These are phyloP conservation scores for Clavariopsis aquatica DNA, from an alignment of 495 filamentous ascomycete genomes.

Conservation along the genomic window DNA sequence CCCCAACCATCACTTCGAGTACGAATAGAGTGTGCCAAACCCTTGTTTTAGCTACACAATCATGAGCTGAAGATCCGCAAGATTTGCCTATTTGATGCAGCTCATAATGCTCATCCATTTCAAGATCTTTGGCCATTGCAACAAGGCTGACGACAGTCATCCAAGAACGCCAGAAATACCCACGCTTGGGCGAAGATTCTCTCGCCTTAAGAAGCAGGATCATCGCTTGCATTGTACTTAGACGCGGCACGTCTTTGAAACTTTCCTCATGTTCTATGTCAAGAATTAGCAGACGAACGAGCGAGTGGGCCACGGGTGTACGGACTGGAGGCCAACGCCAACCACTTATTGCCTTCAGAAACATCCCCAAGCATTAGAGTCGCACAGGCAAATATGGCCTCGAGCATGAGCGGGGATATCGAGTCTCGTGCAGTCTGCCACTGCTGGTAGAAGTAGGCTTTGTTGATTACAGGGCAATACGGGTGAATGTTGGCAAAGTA, in stretches of 20 bases:
- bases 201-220: constrained; percentile 87
- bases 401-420: constrained; percentile 88
- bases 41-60: constrained; percentile 80
- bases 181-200: constrained; percentile 86
- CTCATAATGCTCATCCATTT: constrained; percentile 82
- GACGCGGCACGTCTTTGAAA: constrained; percentile 89
- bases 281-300: constrained; percentile 24
- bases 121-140: constrained; percentile 90
- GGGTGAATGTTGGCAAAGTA: constrained; percentile 93
- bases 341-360: constrained; percentile 86
- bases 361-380: constrained; percentile 81
- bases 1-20: constrained; percentile 90
- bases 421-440: constrained; percentile 84
- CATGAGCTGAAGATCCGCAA: constrained; percentile 67
- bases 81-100: constrained; percentile 68
- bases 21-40: constrained; percentile 91
- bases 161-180: constrained; percentile 98
- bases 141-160: constrained; percentile 92
- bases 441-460: constrained; percentile 81
- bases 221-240: constrained; percentile 93
- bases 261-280: constrained; percentile 82
- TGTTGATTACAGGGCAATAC: constrained; percentile 92
- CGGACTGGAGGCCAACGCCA: constrained; percentile 88
- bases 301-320: neutral
- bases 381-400: constrained; percentile 94